Conservation (phyloP, 2,329 filamentous ascomycete species). For the Davidsoniella eucalypti region DNA sequence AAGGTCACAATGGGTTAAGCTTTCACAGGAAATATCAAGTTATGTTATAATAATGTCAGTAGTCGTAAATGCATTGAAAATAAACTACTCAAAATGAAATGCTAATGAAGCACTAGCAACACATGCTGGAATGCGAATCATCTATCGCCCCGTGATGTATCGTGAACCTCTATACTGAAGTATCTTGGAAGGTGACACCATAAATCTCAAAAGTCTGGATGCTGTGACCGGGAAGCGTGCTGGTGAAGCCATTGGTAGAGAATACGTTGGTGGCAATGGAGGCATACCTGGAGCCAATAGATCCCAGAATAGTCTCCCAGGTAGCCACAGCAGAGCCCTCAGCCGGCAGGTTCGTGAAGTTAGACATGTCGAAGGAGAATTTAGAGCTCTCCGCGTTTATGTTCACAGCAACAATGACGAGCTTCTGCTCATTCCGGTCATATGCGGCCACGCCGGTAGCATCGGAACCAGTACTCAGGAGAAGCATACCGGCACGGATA, state of each 20-base stretch:
- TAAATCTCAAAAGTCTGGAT: constrained; percentile 25
- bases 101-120: too few relatives aligned
- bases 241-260: constrained; percentile 22
- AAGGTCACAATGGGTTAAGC: too few relatives aligned
- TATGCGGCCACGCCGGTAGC: constrained; percentile 25
- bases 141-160: background rate
- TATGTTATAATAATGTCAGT: too few relatives aligned
- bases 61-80: too few relatives aligned
- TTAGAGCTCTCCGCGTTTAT: constrained; percentile 18
- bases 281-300: constrained; percentile 22
- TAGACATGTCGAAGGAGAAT: constrained; percentile 24
- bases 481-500: constrained; percentile 24
- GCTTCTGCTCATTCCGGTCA: constrained; percentile 19
- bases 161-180: background rate
- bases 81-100: too few relatives aligned
- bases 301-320: constrained; percentile 22
- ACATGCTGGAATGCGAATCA: constrained; percentile 9
- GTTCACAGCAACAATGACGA: constrained; percentile 26
- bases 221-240: constrained; percentile 20
- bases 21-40: too few relatives aligned
- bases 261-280: constrained; percentile 19
- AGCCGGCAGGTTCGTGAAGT: constrained; percentile 19
- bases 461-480: constrained; percentile 20
- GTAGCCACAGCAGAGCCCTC: constrained; percentile 20
- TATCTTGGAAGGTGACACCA: constrained; percentile 16